A percentile compares a stretch with the other conserved stretches of the same genome.
Conservation (phyloP, 2,329 filamentous ascomycete genomes). For the Nothomitra cinnamomea region DNA sequence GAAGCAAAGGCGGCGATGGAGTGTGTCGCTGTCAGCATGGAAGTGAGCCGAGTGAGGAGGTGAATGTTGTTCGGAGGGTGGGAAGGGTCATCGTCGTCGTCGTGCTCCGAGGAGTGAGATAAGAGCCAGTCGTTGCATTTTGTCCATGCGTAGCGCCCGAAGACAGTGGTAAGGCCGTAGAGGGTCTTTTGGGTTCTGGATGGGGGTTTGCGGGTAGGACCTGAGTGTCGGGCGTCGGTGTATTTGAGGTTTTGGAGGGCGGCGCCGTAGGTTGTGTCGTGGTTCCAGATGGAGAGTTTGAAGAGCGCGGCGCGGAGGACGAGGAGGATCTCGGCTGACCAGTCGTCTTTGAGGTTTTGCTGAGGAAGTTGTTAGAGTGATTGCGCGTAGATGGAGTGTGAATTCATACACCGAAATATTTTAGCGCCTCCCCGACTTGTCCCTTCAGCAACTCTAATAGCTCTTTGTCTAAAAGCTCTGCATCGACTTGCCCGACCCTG, state of each 20-base stretch:
- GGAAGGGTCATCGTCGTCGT: conserved; percentile 44
- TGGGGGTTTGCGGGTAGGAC: conserved; percentile 48
- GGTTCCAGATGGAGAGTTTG: conserved; percentile 93
- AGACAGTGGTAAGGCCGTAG: conserved; percentile 73
- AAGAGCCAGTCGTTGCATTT: conserved; percentile 83
- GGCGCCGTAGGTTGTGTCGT: conserved; percentile 87
- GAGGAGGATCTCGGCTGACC: conserved; percentile 70
- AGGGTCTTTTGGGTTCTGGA: conserved; percentile 67
- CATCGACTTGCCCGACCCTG: conserved; percentile 88
- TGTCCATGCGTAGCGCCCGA: conserved; percentile 76
- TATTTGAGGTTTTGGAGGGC: conserved; percentile 82
- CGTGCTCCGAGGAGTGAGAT: conserved; percentile 30
- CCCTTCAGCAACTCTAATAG: conserved; percentile 68
- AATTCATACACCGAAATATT: conserved; percentile 56
- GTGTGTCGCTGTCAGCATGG: conserved; percentile 52
- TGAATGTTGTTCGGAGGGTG: conserved; percentile 32
- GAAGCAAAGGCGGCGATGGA: conserved; percentile 68
- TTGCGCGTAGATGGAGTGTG: background rate
- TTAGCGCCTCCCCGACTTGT: conserved; percentile 75
- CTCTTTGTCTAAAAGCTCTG: conserved; percentile 87
- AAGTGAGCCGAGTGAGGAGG: conserved; percentile 51
- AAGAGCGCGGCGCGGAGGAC: conserved; percentile 65
- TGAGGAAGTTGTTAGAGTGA: conserved; percentile 12
- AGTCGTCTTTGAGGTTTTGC: conserved; percentile 63
- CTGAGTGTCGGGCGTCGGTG: conserved; percentile 57